A percentile compares a stretch with the other conserved stretches of the same genome.
Evolutionary conservation across 2,329 filamentous ascomycete genomes (phyloP).

Genomic region (Cladosporium sp.): DNA sequence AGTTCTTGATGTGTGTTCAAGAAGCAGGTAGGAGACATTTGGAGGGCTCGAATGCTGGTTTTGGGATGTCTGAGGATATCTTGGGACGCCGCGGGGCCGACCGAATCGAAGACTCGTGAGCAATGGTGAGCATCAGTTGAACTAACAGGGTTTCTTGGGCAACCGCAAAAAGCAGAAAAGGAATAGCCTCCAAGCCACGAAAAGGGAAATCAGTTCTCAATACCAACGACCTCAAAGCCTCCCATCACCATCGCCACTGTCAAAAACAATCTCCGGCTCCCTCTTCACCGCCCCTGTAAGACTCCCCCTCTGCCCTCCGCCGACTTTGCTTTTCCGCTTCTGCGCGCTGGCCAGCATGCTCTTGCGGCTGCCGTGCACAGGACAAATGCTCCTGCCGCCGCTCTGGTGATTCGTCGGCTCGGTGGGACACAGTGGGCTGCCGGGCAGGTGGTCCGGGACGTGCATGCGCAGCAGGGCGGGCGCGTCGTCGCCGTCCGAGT

Average conservation of each 20-base stretch:
- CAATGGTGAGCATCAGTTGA: no score
- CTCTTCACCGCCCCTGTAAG: not conserved
- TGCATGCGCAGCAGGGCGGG: slow-evolving; percentile 29
- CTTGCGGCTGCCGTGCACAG: slow-evolving; percentile 31
- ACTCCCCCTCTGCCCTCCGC: slow-evolving; percentile 5
- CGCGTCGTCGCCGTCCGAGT: slow-evolving; percentile 19
- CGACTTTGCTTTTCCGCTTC: not conserved
- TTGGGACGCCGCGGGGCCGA: no score
- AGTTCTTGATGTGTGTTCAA: no score
- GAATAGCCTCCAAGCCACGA: no score
- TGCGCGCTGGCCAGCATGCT: slow-evolving; percentile 7
- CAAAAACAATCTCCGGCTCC: slow-evolving; percentile 16
- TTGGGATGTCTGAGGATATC: no score
- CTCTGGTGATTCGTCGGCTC: slow-evolving; percentile 30
- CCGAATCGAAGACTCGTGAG: no score
- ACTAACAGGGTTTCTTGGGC: no score
- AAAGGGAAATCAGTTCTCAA: no score
- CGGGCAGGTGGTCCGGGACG: slow-evolving; percentile 39
- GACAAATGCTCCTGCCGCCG: slow-evolving; percentile 33
- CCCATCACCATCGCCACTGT: slow-evolving; percentile 9
- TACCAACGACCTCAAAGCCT: not conserved
- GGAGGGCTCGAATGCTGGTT: no score
- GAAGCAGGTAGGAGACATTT: no score
- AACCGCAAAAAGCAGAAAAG: no score
- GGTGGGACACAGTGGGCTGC: slow-evolving; percentile 38